Conservation (phyloP, 139 green algal species). For the Chlamydomonas schloesseri region DNA sequence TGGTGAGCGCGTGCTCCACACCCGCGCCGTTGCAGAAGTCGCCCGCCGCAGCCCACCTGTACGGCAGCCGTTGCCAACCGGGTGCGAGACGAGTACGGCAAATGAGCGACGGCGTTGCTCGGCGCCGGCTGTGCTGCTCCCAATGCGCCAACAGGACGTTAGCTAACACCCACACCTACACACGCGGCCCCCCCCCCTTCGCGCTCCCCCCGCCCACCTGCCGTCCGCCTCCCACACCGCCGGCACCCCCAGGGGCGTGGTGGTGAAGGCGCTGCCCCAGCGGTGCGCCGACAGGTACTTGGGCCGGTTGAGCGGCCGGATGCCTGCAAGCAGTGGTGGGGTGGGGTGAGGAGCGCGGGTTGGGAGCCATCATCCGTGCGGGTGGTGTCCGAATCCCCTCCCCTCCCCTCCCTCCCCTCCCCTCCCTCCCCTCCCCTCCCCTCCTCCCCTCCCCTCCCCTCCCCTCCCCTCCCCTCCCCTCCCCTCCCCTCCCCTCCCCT, state of each 20-base stretch:
- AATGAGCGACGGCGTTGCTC: too few species aligned
- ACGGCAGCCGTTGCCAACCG: too few species aligned
- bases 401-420: too few species aligned
- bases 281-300: slow-evolving; percentile 38
- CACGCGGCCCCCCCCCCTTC: slow-evolving; percentile 5
- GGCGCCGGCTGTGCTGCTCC: too few species aligned
- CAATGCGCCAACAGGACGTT: too few species aligned
- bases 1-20: slow-evolving; percentile 48
- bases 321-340: neutral
- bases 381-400: too few species aligned
- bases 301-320: neutral
- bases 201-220: slow-evolving; percentile 24
- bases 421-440: too few species aligned
- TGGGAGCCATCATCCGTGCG: neutral
- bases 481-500: too few species aligned
- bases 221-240: slow-evolving; percentile 30
- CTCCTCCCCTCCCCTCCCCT: too few species aligned
- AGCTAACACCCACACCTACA: too few species aligned
- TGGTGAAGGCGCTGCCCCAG: slow-evolving; percentile 45
- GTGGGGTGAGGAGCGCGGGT: neutral
- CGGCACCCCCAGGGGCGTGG: slow-evolving; percentile 17
- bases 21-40: slow-evolving; percentile 34
- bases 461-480: too few species aligned
- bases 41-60: neutral
- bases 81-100: too few species aligned